Percentiles rank a stretch among this genome's conserved stretches.
Conservation (phyloP, 148 eudicot species). For the Silene uniflora region DNA sequence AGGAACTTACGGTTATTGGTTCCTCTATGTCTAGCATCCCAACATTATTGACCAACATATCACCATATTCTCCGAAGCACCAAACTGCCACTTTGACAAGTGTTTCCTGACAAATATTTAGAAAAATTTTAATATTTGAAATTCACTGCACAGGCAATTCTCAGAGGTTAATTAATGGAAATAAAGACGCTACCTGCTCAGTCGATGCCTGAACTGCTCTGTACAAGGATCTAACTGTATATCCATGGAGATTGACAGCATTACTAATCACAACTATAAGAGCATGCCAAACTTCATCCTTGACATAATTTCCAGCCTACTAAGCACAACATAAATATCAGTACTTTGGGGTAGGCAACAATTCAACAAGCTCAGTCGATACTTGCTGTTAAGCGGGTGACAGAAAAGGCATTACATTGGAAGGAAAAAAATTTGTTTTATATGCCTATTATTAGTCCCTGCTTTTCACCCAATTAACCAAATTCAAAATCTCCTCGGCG, state of each 20-base stretch:
- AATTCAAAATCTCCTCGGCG: no score
- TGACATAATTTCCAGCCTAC: slow-evolving; percentile 89
- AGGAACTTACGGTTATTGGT: slow-evolving; percentile 77
- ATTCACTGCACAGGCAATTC: slow-evolving; percentile 11
- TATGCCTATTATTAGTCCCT: no score
- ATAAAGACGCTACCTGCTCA: slow-evolving; percentile 62
- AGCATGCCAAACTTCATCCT: slow-evolving; percentile 90
- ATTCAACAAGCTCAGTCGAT: background rate
- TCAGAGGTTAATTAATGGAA: slow-evolving; percentile 16
- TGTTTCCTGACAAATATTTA: slow-evolving; percentile 55
- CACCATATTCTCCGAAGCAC: slow-evolving; percentile 99
- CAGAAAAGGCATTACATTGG: background rate
- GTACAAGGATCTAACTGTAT: slow-evolving; percentile 68
- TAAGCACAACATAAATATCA: slow-evolving; percentile 43
- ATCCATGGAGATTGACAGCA: slow-evolving; percentile 85
- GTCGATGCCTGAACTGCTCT: slow-evolving; percentile 64
- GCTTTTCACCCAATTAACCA: no score
- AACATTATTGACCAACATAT: slow-evolving; percentile 73
- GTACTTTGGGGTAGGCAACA: slow-evolving; percentile 14
- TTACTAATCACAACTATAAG: slow-evolving; percentile 82
- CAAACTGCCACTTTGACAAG: slow-evolving; percentile 93
- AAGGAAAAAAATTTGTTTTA: background rate
- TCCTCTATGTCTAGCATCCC: slow-evolving; percentile 91
- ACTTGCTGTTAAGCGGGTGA: background rate
- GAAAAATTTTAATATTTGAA: slow-evolving; percentile 1